These are phyloP conservation scores for Scheffersomyces segobiensis DNA, from an alignment of 1,139 yeast species.

Conservation along the genomic window DNA sequence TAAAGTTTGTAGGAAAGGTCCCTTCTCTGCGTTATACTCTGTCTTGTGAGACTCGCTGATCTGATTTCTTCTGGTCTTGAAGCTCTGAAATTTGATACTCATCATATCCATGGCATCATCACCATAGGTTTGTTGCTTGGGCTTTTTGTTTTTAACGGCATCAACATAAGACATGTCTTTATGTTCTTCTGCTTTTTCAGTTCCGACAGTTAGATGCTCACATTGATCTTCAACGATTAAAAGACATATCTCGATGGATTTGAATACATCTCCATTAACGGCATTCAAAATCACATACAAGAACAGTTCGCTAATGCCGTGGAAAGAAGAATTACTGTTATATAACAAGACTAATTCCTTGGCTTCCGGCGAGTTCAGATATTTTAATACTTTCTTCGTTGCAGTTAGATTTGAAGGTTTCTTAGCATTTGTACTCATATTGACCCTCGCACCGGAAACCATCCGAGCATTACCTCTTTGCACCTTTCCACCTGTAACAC, in stretches of 20 bases:
- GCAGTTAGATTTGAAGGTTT: conserved; percentile 3
- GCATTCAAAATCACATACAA: conserved; percentile 35
- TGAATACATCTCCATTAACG: conserved; percentile 39
- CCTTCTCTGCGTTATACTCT: background rate
- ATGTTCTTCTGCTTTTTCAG: background rate
- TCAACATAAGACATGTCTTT: conserved; percentile 1
- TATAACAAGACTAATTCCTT: conserved; percentile 21
- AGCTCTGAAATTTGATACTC: conserved; percentile 11
- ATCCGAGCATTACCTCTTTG: conserved; percentile 18
- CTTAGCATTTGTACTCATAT: background rate
- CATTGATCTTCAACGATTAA: conserved; percentile 25
- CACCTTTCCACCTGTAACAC: conserved; percentile 19
- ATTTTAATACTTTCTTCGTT: background rate
- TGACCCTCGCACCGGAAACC: background rate
- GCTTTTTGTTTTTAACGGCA: background rate
- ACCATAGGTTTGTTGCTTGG: background rate
- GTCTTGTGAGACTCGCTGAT: background rate
- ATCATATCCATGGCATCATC: background rate
- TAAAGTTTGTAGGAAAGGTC: conserved; percentile 16
- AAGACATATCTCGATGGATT: conserved; percentile 28
- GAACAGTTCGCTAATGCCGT: conserved; percentile 22
- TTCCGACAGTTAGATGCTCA: conserved; percentile 11
- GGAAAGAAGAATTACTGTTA: conserved; percentile 17
- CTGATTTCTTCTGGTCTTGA: conserved; percentile 4
- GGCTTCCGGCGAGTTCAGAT: conserved; percentile 14